phyloP scores from a whole-genome alignment of 169 alveolate species.

The Eimeria necatrix region DNA sequence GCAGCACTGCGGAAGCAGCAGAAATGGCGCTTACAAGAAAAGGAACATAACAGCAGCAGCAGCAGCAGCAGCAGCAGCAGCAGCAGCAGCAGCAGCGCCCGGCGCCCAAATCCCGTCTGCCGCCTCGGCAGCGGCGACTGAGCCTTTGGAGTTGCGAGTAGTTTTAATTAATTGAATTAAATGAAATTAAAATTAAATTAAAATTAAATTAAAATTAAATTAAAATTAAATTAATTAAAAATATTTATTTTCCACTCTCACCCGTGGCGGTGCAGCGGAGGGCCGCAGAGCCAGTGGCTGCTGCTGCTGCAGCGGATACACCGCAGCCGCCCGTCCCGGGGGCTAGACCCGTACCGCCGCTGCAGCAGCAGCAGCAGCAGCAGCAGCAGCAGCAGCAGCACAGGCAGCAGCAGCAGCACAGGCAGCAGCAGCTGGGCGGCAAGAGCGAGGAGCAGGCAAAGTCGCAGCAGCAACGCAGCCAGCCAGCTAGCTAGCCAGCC shows the following conservation, averaged over 20 bases:
- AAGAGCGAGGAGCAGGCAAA: no score
- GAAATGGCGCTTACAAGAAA: no score
- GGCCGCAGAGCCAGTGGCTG: constrained; percentile 31
- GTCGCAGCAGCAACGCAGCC: no score
- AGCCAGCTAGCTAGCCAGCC: no score
- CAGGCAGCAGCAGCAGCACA: background rate
- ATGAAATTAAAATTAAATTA: no score
- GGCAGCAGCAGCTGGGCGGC: background rate
- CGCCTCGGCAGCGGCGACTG: background rate
- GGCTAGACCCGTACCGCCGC: background rate
- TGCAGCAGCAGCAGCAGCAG: background rate
- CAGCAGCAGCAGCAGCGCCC: background rate
- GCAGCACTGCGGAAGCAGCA: background rate
- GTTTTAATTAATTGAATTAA: no score
- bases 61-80: background rate
- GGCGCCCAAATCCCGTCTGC: no score
- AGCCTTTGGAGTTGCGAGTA: background rate
- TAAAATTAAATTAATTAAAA: no score
- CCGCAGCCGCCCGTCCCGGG: background rate
- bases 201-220: no score
- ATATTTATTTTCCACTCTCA: no score
- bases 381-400: background rate
- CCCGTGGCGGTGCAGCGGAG: constrained; percentile 8
- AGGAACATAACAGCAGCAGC: background rate
- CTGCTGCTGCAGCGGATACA: constrained; percentile 31